Evolutionary conservation across 305 asterid genomes (phyloP).

Genomic region (Ruellia speciosa): DNA sequence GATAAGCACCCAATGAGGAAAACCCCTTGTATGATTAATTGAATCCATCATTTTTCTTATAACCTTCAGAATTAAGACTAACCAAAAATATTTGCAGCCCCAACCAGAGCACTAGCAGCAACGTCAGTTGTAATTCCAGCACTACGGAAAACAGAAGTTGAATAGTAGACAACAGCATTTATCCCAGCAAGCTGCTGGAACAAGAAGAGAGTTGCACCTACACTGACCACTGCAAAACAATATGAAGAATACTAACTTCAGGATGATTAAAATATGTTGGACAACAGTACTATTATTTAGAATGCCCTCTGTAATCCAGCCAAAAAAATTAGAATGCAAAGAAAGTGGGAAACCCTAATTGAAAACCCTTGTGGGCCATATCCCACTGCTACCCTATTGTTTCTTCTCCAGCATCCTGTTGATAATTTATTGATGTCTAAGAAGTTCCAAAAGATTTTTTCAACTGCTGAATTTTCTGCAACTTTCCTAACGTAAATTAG

Average conservation of each 20-base stretch:
- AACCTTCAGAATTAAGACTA: constrained; percentile 24
- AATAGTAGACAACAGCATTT: constrained; percentile 87
- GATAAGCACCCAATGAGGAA: constrained; percentile 20
- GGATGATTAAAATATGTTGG: background rate
- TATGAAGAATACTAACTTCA: background rate
- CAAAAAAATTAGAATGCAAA: too few relatives aligned
- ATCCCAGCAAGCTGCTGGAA: constrained; percentile 96
- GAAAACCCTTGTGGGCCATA: too few relatives aligned
- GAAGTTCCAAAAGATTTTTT: background rate
- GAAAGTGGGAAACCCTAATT: too few relatives aligned
- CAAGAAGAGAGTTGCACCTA: constrained; percentile 81
- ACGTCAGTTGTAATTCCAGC: constrained; percentile 92
- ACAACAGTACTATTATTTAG: background rate
- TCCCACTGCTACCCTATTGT: too few relatives aligned
- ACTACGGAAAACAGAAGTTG: constrained; percentile 88
- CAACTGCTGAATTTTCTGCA: background rate
- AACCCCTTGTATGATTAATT: constrained; percentile 16
- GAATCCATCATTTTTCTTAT: constrained; percentile 5
- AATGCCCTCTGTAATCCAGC: too few relatives aligned
- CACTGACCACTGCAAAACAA: constrained; percentile 74
- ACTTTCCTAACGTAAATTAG: background rate
- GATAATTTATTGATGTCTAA: background rate
- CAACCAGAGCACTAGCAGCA: constrained; percentile 95
- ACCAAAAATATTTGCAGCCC: constrained; percentile 94
- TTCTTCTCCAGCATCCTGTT: background rate